These are phyloP conservation scores for Corinectria fuckeliana DNA, from an alignment of 2,329 filamentous ascomycete species.

Conservation along the genomic window DNA sequence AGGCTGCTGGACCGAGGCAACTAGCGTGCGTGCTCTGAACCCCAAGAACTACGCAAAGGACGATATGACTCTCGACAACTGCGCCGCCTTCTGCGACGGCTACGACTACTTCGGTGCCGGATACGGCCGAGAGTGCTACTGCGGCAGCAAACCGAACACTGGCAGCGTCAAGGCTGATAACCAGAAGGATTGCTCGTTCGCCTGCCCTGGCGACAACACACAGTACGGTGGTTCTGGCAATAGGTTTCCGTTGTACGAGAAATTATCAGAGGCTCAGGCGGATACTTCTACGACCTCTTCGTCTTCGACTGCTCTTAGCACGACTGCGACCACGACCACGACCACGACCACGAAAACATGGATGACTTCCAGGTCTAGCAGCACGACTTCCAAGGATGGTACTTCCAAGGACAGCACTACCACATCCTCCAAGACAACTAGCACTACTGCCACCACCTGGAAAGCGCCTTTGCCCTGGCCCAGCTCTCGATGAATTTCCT, in stretches of 20 bases:
- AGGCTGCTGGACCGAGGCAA: conserved; percentile 48
- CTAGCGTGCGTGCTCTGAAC: conserved; percentile 40
- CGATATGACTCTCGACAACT: conserved; percentile 45
- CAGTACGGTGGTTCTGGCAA: conserved; percentile 46
- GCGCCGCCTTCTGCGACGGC: conserved; percentile 40
- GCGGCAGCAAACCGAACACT: conserved; percentile 42
- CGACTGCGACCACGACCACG: conserved; percentile 1
- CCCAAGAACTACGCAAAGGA: conserved; percentile 39
- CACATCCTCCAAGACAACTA: conserved; percentile 5
- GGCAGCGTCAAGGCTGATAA: conserved; percentile 38
- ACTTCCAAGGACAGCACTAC: not conserved
- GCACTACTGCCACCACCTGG: conserved; percentile 59
- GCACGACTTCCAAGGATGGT: not conserved
- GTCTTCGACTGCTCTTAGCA: not conserved
- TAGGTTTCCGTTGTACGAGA: conserved; percentile 46
- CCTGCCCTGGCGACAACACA: conserved; percentile 40
- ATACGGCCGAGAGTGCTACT: conserved; percentile 49
- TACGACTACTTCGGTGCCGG: conserved; percentile 44
- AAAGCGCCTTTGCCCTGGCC: conserved; percentile 88
- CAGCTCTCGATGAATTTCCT: conserved; percentile 89
- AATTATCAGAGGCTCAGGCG: conserved; percentile 15
- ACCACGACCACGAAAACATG: conserved; percentile 3
- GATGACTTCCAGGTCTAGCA: not conserved
- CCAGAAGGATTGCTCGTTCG: conserved; percentile 43
- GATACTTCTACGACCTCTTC: conserved; percentile 11